Evolutionary conservation across 1,284 basidiomycete species (phyloP), one percentile per base, ranked within the genome.

Genomic region (Papiliotrema terrestris): DNA sequence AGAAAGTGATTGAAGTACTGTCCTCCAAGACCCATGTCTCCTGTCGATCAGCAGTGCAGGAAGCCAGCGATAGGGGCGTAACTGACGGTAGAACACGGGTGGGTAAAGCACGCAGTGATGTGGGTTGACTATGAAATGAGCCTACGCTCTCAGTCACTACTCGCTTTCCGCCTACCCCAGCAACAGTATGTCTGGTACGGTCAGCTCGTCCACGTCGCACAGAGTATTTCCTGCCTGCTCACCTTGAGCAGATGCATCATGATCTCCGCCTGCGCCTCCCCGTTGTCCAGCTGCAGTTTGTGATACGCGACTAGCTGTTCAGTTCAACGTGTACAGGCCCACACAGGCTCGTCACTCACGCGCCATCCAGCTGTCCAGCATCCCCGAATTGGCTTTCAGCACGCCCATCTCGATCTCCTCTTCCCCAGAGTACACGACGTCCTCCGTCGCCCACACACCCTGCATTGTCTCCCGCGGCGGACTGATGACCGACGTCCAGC

Each of bases 11-110:
- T 59, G 43, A 56, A 59, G 49, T 59, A 59, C 2, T 43, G 55
- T 22, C 58, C 58, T 32, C 55, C 51, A 2, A 59, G 50, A n/a
- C 55, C 58, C 58, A 59, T 59, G 37, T 59, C 58, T 17, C 57
- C 57, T 59, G 11, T 11, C 5, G 11, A 32, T 32, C 29, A 32
- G 29, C 5, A 11, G 6, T 32, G 29, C 11, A 32, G 6, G n/a
- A n/a, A n/a, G n/a, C n/a, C n/a, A n/a, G n/a, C n/a, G n/a, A n/a
- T n/a, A n/a, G n/a, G n/a, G n/a, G n/a, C n/a, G n/a, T n/a, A n/a
- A 55, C 57, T 48, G 23, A 56, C 58, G 54, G 17, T 52, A 47
- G 51, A 59, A 59, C 26, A 59, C 51, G n/a, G 55, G 58, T n/a
- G 54, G 51, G 42, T 59, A 59, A 17, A 59, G 54, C 5, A 56